Percentiles rank a stretch among this genome's conserved stretches.
phyloP scores from a whole-genome alignment of 805 yeast genomes.

The Teunomyces panamensis region DNA sequence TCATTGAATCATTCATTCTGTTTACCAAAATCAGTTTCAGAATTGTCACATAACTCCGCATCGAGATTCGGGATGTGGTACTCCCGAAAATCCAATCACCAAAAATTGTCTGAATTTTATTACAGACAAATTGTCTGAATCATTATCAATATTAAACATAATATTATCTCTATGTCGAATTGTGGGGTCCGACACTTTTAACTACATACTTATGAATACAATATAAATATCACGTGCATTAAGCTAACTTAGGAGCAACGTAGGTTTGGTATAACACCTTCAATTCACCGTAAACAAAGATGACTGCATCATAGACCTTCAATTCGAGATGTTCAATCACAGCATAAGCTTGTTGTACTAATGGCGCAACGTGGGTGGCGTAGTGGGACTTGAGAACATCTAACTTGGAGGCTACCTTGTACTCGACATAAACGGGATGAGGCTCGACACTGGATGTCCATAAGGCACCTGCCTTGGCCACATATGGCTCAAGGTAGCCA shows the following conservation, averaged over 20 bases:
- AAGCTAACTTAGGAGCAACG: conserved; percentile 18
- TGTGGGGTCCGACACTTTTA: too few relatives aligned
- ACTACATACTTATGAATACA: too few relatives aligned
- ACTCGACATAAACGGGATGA: conserved; percentile 32
- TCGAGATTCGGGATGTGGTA: too few relatives aligned
- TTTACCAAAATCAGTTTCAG: too few relatives aligned
- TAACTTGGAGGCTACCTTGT: conserved; percentile 28
- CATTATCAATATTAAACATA: background rate
- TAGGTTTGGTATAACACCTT: conserved; percentile 18
- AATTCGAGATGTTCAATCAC: conserved; percentile 33
- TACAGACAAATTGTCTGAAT: background rate
- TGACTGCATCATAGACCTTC: conserved; percentile 24
- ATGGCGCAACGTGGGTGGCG: conserved; percentile 27
- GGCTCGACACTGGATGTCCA: conserved; percentile 38
- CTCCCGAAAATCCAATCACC: too few relatives aligned
- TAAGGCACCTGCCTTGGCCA: conserved; percentile 21
- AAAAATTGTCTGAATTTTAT: background rate
- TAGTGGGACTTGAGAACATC: conserved; percentile 19
- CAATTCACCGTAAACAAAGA: conserved; percentile 17
- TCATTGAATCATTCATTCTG: too few relatives aligned
- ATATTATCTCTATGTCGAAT: too few relatives aligned
- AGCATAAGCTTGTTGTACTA: conserved; percentile 30
- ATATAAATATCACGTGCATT: background rate
- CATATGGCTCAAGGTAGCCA: conserved; percentile 29
- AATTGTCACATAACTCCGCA: too few relatives aligned